Conservation (phyloP, 75 land plant genomes). For the Sequoia sempervirens region DNA sequence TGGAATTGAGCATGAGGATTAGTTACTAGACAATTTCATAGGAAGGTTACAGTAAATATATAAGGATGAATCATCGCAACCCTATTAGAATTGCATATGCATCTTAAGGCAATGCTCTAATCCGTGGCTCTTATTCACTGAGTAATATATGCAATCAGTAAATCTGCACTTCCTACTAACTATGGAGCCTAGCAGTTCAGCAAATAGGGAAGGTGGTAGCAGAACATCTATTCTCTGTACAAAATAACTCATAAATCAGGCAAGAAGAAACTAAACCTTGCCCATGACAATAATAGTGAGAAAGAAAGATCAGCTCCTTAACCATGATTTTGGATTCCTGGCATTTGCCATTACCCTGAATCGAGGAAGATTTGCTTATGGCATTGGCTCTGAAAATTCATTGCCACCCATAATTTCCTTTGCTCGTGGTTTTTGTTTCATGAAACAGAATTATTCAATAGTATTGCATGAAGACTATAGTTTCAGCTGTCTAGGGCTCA, state of each 20-base stretch:
- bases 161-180: neutral
- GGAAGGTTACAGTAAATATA: neutral
- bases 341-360: neutral
- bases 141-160: neutral
- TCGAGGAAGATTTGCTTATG: neutral
- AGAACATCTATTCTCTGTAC: neutral
- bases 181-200: neutral
- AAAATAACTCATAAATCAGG: neutral
- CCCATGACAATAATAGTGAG: neutral
- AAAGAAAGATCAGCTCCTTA: neutral
- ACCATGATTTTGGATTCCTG: neutral
- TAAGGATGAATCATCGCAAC: neutral
- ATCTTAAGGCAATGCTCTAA: neutral
- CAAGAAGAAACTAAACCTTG: slow-evolving; percentile 1
- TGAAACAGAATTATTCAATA: neutral
- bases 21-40: neutral
- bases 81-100: neutral
- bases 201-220: neutral
- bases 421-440: neutral
- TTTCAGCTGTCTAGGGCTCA: neutral
- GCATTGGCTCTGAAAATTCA: neutral
- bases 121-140: neutral
- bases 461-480: neutral
- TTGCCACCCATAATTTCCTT: neutral
- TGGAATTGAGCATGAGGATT: neutral